Base-by-base conservation (phyloP, 345 rosid genomes). In the Eucalyptus sp. region DNA sequence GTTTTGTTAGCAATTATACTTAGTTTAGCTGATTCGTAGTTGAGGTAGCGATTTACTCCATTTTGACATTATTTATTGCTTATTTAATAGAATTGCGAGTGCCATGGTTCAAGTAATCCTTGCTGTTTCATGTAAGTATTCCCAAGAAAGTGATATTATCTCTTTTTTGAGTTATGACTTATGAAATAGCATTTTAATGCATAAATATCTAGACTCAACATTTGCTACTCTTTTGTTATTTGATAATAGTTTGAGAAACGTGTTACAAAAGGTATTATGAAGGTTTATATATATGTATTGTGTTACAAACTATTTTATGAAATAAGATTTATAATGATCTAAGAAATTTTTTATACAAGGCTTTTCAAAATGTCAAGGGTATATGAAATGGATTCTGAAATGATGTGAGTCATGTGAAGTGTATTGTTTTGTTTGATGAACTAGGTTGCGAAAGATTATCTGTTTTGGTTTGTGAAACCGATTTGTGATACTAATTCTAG, bases 401-500 rank as follows among this genome's bases (percentile, higher is more conserved):
- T 56, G 29, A 56, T 4, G 29, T 4, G 62, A 56, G 62, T 56
- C 29, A 22, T 56, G 62, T 24, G 13, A 56, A 56, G 62, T 1
- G 6, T 24, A 56, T 24, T 37, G 41, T 37, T 56, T 24, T 22
- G 62, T 56, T 56, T 56, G 62, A 56, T 60, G 31, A 60, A 27
- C 14, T 60, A 29, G n/a, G 68, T 60, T 60, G 31, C 31, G 2
- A 60, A 60, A 60, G 0, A 27, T 60, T 60, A 12, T 60, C 1
- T 13, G 8, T 27, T 60, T 62, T 27, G 31, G 31, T 27, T 60
- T 12, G 3, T 27, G 0, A 13, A 62, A 62, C 1, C 16, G 4
- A 62, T 62, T 62, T 62, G 27, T 60, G 15, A 60, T 27, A 27
- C 2, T 0, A 6, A 25, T 60, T 60, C 0, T 60, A 0, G 31